Base-by-base conservation (phyloP, 2,329 filamentous ascomycete genomes). In the Fusarium foetens region DNA sequence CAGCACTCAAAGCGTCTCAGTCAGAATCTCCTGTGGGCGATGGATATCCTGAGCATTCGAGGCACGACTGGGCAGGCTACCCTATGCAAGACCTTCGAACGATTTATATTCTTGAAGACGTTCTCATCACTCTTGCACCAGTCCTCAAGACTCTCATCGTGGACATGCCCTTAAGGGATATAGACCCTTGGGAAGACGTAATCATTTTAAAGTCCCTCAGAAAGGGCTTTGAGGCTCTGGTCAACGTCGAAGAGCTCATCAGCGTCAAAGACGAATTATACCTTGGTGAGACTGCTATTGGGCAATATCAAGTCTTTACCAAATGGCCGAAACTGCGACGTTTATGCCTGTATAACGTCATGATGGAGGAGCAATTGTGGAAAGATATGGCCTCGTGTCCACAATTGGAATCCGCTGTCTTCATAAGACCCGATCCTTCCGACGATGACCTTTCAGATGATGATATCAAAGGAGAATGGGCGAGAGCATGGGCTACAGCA, bases 171-270 rank as follows among this genome's bases (percentile, higher is more conserved):
- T 35, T 78, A 6, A 62, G 69, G 4, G 53, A 33, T 8, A 39
- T 76, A 0, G 21, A 35, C 2, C 68, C 25, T 25, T 25, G 25
- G 25, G 25, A 25, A 25, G 25, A 25, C 25, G 25, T 25, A 25
- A 25, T 25, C 25, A 25, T 25, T 25, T 25, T 25, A 25, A 25
- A 25, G 25, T 25, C 25, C 25, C 25, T 25, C 2, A 69, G 75
- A 23, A 42, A 53, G 0, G 76, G 61, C 0, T 77, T 78, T 3
- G 64, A 74, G 23, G 61, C 74, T 1, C 45, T 78, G 2, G 58
- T 65, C 5, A 71, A 78, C 6, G 2, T 78, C 2, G 75, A 78
- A 55, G 76, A 78, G 14, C 61, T 78, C 10, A 58, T 73, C 27
- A 76, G 75, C 27, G 42, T 77, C 10, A 57, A 63, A 8, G 76